A percentile compares a stretch with the other conserved stretches of the same genome.
These are phyloP conservation scores for Waltiozyma sp. DNA, from an alignment of 1,139 yeast genomes.

Conservation along the genomic window DNA sequence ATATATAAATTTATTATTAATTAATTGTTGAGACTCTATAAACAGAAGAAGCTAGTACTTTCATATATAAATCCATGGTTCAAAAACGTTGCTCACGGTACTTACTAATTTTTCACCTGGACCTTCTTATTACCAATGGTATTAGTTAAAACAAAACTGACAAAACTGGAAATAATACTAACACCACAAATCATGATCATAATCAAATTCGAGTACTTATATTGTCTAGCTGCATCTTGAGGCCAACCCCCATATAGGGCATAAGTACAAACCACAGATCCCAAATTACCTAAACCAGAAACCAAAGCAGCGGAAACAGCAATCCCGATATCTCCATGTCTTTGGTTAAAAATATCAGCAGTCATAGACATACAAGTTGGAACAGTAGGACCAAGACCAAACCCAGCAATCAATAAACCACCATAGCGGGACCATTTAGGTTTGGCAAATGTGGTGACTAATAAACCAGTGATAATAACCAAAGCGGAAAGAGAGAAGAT, in stretches of 20 bases:
- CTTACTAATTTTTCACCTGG: not conserved
- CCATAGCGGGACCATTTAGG: constrained; percentile 71
- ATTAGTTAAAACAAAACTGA: not conserved
- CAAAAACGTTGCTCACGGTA: no score
- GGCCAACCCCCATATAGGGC: constrained; percentile 88
- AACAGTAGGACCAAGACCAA: constrained; percentile 84
- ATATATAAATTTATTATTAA: no score
- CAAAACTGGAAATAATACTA: constrained; percentile 43
- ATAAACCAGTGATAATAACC: constrained; percentile 63
- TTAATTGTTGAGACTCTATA: no score
- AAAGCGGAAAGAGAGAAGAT: constrained; percentile 52
- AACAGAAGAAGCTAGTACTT: no score
- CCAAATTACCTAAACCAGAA: constrained; percentile 78
- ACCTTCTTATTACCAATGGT: not conserved
- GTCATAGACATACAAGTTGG: constrained; percentile 86
- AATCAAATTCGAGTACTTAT: constrained; percentile 71
- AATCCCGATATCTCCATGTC: constrained; percentile 75
- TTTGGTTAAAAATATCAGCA: constrained; percentile 59
- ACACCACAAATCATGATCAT: constrained; percentile 66
- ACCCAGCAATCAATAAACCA: constrained; percentile 72
- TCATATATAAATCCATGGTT: no score
- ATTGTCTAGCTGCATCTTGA: constrained; percentile 51
- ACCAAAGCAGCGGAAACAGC: constrained; percentile 80
- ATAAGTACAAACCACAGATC: constrained; percentile 76
- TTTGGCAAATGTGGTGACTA: constrained; percentile 66